Percentiles rank a stretch among this genome's conserved stretches.
These are phyloP conservation scores for Phytophthora quininea DNA, from an alignment of 352 stramenopile species.

Conservation along the genomic window DNA sequence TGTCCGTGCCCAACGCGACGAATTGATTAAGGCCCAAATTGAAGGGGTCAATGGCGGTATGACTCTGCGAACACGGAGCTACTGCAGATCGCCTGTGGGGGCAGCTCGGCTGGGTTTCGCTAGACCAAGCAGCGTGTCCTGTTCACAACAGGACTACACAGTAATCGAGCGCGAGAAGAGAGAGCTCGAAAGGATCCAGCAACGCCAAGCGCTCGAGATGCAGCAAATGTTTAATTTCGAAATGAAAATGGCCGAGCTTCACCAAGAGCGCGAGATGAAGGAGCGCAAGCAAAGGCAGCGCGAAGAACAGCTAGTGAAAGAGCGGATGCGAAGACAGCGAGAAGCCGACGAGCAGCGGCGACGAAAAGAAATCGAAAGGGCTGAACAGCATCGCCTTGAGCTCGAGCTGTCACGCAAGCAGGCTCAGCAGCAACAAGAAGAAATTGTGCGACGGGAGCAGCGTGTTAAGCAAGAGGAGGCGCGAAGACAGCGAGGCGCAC, in stretches of 20 bases:
- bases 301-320: slow-evolving; percentile 46
- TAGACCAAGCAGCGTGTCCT: slow-evolving; percentile 11
- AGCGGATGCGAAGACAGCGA: slow-evolving; percentile 48
- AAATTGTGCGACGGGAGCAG: slow-evolving; percentile 52
- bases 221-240: slow-evolving; percentile 79
- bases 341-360: slow-evolving; percentile 60
- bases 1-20: slow-evolving; percentile 52
- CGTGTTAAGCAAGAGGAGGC: slow-evolving; percentile 60
- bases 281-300: slow-evolving; percentile 56
- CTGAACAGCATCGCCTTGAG: slow-evolving; percentile 54
- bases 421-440: slow-evolving; percentile 50
- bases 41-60: slow-evolving; percentile 52
- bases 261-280: slow-evolving; percentile 56
- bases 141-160: slow-evolving; percentile 42
- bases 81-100: slow-evolving; percentile 51
- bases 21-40: slow-evolving; percentile 62
- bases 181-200: slow-evolving; percentile 73
- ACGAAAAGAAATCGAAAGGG: slow-evolving; percentile 58
- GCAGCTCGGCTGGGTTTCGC: slow-evolving; percentile 23
- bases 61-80: slow-evolving; percentile 60
- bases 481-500: slow-evolving; percentile 43
- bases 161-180: slow-evolving; percentile 72
- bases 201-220: slow-evolving; percentile 69
- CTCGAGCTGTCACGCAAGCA: slow-evolving; percentile 45
- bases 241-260: slow-evolving; percentile 60